A percentile compares a stretch with the other conserved stretches of the same genome.
phyloP scores from a whole-genome alignment of 2,329 filamentous ascomycete genomes.

The Didymella sp. region DNA sequence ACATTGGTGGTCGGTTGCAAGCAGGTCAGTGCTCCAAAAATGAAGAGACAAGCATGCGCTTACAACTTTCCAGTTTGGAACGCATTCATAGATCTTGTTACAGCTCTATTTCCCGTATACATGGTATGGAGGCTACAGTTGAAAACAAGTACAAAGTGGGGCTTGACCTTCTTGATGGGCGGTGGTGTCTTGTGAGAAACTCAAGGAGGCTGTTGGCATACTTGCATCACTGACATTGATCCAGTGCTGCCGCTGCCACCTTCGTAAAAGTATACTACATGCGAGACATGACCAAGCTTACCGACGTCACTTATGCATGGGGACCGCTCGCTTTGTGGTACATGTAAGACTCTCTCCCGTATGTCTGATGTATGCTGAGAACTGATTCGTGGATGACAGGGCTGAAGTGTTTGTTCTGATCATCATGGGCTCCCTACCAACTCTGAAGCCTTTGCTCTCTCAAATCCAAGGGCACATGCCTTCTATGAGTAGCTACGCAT shows the following conservation, averaged over 20 bases:
- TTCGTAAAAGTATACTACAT: slow-evolving; percentile 6
- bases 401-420: slow-evolving; percentile 26
- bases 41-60: no score
- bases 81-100: background rate
- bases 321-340: slow-evolving; percentile 2
- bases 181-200: background rate
- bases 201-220: background rate
- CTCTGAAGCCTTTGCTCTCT: slow-evolving; percentile 34
- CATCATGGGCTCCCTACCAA: slow-evolving; percentile 47
- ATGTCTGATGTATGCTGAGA: background rate
- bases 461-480: background rate
- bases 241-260: slow-evolving; percentile 3
- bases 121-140: background rate
- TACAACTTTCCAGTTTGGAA: background rate
- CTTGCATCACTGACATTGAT: background rate
- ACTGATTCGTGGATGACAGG: background rate
- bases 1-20: slow-evolving; percentile 1
- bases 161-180: background rate
- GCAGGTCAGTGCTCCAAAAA: background rate
- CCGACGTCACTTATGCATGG: slow-evolving; percentile 8
- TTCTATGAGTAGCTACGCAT: background rate
- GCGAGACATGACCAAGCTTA: slow-evolving; percentile 5
- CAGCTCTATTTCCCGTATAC: background rate
- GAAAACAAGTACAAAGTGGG: background rate
- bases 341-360: background rate